Base-by-base conservation (phyloP, 78 protist genomes). In the Monosiga brevicollis region DNA sequence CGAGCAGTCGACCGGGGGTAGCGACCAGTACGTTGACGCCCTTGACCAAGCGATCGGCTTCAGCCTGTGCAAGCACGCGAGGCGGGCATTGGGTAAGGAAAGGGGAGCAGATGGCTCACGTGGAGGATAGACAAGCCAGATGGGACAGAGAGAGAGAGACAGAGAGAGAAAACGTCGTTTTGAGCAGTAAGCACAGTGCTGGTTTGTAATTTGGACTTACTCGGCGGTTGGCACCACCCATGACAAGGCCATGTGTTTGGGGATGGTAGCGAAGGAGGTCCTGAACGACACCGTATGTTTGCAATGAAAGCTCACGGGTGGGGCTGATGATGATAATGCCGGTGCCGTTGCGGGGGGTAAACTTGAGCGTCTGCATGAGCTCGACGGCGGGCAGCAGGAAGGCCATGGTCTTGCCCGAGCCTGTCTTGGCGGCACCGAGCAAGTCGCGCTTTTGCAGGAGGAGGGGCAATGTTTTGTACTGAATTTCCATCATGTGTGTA, bases 1-100 rank as follows among this genome's bases (percentile, higher is more conserved):
- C 99, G 70, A 97, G 91, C 39, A 99, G 92, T 25, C 99, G 93
- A 29, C 99, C 99, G 34, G 99, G 99, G 11, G 99, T 98, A 29
- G 97, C 93, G 0, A 98, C 90, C 22, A 98, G 37, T 35, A 97
- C 84, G 85, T 91, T 93, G 72, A 92, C 95, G n/a, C 99, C 99
- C 82, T 92, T 92, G 42, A 32, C 81, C 32, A 98, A 94, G 82
- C 90, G 89, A 55, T 85, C 89, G 0, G 81, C 96, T 81, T 98
- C 99, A 0, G 88, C 84, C 39, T 84, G 20, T n/a, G n/a, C n/a
- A n/a, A n/a, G n/a, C n/a, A n/a, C n/a, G n/a, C n/a, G n/a, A n/a
- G n/a, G n/a, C n/a, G n/a, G 34, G 42, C 79, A 15, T 54, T 9
- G 70, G 34, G 36, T 11, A 9, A 54, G 9, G 70, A n/a, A n/a